phyloP scores from a whole-genome alignment of 1,284 basidiomycete species.

The Athelia psychrophila region DNA sequence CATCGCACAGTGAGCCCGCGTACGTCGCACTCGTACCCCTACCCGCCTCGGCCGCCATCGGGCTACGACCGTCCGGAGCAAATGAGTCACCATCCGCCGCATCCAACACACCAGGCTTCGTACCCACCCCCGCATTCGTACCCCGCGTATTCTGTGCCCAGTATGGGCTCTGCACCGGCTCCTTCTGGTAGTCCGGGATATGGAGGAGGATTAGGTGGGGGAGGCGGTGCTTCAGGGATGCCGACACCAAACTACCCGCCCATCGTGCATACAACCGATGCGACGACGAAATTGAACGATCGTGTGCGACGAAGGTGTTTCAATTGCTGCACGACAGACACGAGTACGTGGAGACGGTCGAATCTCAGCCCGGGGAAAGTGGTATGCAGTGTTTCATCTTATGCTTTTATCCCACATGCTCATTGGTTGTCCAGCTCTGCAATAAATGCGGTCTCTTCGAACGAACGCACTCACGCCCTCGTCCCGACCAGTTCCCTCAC shows the following conservation, averaged over 20 bases:
- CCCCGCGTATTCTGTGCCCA: neutral
- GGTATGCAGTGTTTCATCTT: conserved; percentile 39
- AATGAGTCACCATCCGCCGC: neutral
- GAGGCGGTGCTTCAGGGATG: too few species aligned
- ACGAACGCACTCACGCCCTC: conserved; percentile 74
- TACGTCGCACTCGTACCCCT: neutral
- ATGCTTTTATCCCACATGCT: conserved; percentile 4
- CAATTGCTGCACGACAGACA: conserved; percentile 83
- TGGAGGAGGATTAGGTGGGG: neutral
- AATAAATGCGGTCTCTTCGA: conserved; percentile 85
- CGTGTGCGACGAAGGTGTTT: conserved; percentile 71
- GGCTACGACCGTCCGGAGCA: neutral
- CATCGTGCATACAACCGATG: conserved; percentile 60
- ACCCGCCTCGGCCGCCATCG: neutral
- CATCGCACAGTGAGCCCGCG: neutral
- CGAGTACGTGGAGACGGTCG: conserved; percentile 75
- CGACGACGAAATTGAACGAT: conserved; percentile 73
- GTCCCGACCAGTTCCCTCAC: conserved; percentile 80
- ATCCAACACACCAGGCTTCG: neutral
- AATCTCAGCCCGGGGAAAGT: conserved; percentile 81
- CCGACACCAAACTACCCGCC: conserved; percentile 31
- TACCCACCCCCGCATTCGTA: neutral
- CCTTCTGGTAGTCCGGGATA: conserved; percentile 6
- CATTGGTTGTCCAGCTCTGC: conserved; percentile 53
- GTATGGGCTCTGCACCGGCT: neutral